Percentiles rank a stretch among this genome's conserved stretches.
Conservation (phyloP, 305 asterid genomes). For the Fraxinus albicans region DNA sequence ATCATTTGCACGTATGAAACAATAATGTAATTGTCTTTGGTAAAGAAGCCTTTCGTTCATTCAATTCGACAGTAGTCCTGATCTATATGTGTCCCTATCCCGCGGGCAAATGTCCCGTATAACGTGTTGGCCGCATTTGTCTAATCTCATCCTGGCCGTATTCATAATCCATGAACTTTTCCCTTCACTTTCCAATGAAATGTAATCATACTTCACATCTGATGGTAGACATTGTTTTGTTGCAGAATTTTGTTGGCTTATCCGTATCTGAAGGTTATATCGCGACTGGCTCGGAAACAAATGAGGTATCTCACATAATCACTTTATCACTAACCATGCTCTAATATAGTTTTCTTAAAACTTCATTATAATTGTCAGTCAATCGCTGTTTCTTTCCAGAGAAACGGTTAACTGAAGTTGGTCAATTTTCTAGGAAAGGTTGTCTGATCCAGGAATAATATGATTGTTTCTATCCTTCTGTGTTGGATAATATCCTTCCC, state of each 20-base stretch:
- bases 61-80: background rate
- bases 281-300: constrained; percentile 97
- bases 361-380: background rate
- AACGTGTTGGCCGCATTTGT: background rate
- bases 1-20: background rate
- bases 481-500: background rate
- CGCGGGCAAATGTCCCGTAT: background rate
- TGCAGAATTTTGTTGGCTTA: constrained; percentile 95
- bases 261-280: constrained; percentile 88
- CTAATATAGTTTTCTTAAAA: background rate
- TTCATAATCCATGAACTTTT: background rate
- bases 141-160: background rate
- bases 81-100: background rate
- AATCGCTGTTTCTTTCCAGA: background rate
- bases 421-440: background rate
- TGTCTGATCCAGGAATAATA: background rate
- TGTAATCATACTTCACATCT: constrained; percentile 15
- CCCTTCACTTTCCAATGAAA: background rate
- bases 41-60: background rate
- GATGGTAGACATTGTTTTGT: constrained; percentile 26
- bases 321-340: background rate
- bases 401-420: background rate
- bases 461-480: background rate
- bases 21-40: background rate
- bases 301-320: constrained; percentile 62